Percentiles rank a stretch among this genome's conserved stretches.
phyloP scores from a whole-genome alignment of 1,139 yeast genomes.

The Debaryomycetaceae sp. region DNA sequence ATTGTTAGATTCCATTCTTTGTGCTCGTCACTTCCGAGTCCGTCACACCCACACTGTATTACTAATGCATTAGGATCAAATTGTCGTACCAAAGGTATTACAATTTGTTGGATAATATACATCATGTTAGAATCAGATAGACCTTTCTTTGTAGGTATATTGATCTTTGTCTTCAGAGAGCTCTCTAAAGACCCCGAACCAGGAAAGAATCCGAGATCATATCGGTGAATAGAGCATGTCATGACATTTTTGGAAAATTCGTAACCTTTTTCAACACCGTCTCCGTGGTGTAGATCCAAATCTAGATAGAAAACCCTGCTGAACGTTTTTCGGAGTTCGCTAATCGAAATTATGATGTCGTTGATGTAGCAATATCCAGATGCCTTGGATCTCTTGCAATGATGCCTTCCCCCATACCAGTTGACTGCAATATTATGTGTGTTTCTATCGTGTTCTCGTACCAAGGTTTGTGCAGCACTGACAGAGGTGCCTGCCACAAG shows the following conservation, averaged over 20 bases:
- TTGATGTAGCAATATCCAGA: slow-evolving; percentile 76
- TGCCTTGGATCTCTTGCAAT: slow-evolving; percentile 52
- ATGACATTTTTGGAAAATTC: slow-evolving; percentile 51
- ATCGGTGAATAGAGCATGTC: slow-evolving; percentile 63
- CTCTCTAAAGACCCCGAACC: slow-evolving; percentile 52
- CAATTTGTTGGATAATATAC: slow-evolving; percentile 35
- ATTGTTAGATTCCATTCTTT: slow-evolving; percentile 69
- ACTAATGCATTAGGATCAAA: slow-evolving; percentile 54
- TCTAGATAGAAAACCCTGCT: slow-evolving; percentile 61
- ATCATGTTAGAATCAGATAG: slow-evolving; percentile 43
- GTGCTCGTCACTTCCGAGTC: slow-evolving; percentile 52
- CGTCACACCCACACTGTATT: slow-evolving; percentile 73
- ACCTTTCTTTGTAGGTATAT: slow-evolving; percentile 60
- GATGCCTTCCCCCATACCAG: slow-evolving; percentile 84
- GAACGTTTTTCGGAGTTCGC: slow-evolving; percentile 40
- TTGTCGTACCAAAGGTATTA: slow-evolving; percentile 38
- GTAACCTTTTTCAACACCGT: slow-evolving; percentile 72
- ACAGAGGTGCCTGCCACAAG: slow-evolving; percentile 59
- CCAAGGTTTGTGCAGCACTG: slow-evolving; percentile 39
- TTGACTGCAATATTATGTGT: slow-evolving; percentile 47
- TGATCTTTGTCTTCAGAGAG: slow-evolving; percentile 35
- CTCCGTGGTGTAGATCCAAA: slow-evolving; percentile 76
- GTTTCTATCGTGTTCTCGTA: slow-evolving; percentile 6
- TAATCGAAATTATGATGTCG: slow-evolving; percentile 59
- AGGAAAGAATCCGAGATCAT: slow-evolving; percentile 68